Evolutionary conservation across 2,329 filamentous ascomycete genomes (phyloP).

Genomic region (Arthrinium puccinioides): DNA sequence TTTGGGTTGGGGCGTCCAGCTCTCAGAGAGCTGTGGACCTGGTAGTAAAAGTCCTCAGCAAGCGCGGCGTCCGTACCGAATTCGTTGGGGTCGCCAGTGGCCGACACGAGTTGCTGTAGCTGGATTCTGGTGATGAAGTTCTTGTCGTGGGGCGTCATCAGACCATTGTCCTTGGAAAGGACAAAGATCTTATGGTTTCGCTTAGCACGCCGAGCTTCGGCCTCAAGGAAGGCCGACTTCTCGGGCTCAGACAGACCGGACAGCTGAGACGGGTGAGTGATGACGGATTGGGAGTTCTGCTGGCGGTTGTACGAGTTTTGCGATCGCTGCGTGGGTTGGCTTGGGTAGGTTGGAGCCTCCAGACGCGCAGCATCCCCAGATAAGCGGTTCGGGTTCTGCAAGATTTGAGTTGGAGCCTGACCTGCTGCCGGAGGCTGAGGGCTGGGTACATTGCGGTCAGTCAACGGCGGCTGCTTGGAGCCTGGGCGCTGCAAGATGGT

Average conservation of each 20-base stretch:
- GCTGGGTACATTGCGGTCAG: no score
- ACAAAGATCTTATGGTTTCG: slow-evolving; percentile 97
- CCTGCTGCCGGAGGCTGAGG: slow-evolving; percentile 20
- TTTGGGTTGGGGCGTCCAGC: slow-evolving; percentile 85
- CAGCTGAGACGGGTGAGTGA: slow-evolving; percentile 63
- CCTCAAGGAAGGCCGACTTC: slow-evolving; percentile 73
- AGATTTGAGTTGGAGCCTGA: slow-evolving; percentile 59
- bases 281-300: slow-evolving; percentile 28
- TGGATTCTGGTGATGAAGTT: slow-evolving; percentile 99
- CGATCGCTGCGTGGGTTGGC: slow-evolving; percentile 30
- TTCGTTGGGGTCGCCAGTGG: slow-evolving; percentile 80
- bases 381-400: slow-evolving; percentile 70
- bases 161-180: slow-evolving; percentile 84
- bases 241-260: slow-evolving; percentile 77
- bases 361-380: slow-evolving; percentile 37
- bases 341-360: slow-evolving; percentile 21
- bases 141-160: slow-evolving; percentile 99
- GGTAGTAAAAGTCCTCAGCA: slow-evolving; percentile 95
- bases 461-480: slow-evolving; percentile 6
- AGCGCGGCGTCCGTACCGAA: slow-evolving; percentile 73
- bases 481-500: slow-evolving; percentile 1
- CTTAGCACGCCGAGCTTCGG: slow-evolving; percentile 92
- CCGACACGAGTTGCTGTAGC: slow-evolving; percentile 88
- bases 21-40: slow-evolving; percentile 91
- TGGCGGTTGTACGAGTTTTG: slow-evolving; percentile 50